Conservation (phyloP, 176 grass and related monocot genomes). For the Rhynchospora pubera region DNA sequence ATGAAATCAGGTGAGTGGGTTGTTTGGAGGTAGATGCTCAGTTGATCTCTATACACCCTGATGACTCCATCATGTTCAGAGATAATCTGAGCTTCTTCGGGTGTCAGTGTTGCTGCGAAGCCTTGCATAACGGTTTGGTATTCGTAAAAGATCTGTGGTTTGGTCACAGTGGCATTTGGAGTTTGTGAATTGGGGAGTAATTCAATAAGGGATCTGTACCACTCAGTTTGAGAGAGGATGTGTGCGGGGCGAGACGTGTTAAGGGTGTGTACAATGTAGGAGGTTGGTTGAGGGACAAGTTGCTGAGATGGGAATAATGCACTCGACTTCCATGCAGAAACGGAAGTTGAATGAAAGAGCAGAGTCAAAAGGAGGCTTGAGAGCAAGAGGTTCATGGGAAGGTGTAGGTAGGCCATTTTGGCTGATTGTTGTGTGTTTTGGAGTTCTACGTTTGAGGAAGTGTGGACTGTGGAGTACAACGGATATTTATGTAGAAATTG, state of each 20-base stretch:
- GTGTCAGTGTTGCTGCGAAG: constrained; percentile 16
- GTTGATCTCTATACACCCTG: constrained; percentile 19
- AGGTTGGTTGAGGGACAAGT: neutral
- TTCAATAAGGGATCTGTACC: constrained; percentile 8
- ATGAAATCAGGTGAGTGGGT: constrained; percentile 27
- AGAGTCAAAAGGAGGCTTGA: neutral
- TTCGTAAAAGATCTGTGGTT: constrained; percentile 21
- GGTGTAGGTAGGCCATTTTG: constrained; percentile 25
- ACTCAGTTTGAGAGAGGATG: constrained; percentile 2
- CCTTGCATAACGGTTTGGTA: constrained; percentile 28
- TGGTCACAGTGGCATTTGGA: neutral
- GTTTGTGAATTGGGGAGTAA: neutral
- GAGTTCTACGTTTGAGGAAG: neutral
- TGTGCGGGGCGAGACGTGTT: neutral
- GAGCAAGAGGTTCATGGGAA: constrained; percentile 4
- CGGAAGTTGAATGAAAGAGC: neutral
- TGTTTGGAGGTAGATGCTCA: neutral
- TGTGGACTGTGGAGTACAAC: constrained; percentile 4
- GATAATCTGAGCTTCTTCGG: constrained; percentile 1
- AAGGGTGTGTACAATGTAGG: constrained; percentile 15
- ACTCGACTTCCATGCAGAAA: neutral
- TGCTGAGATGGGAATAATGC: neutral
- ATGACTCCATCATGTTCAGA: constrained; percentile 12
- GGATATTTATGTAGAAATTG: neutral
- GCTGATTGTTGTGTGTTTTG: neutral